Base-by-base conservation (phyloP, 2,329 filamentous ascomycete genomes). In the Didymosphaeria variabile region DNA sequence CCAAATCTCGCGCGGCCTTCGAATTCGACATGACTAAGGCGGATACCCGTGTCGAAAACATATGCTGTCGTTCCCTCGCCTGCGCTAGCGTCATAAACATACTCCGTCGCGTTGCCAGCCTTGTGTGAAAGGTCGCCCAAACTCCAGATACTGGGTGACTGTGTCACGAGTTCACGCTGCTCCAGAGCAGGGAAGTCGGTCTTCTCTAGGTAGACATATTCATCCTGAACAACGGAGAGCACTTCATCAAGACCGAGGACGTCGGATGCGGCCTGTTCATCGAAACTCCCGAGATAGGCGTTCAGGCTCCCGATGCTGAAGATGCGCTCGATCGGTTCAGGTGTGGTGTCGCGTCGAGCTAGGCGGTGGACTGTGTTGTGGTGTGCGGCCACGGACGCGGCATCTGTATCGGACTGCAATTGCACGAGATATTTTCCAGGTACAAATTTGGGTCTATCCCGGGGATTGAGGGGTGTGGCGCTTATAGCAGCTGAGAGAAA, bases 21-120 rank as follows among this genome's bases (percentile, higher is more conserved):
- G 34, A 69, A 69, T 34, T 69, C 65, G n/a, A n/a, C 32, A 74
- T 90, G 87, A 5, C 79, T 82, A 38, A 76, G 72, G 55, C 77
- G 75, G 72, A 89, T 84, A 62, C 87, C 87, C 4, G 86, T 88
- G 74, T 90, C 87, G 29, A 90, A 82, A 17, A 90, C 79, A 71
- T 85, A 90, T 15, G 82, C 85, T 4, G 83, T 87, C 67, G 62
- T 68, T 4, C 62, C 60, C 10, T 36, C 29, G 10, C 60, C 63
- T 5, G 63, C 60, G 13, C 26, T 53, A 12, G 50, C 4, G 32
- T 65, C 55, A 51, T 65, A 65, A 38, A 63, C 46, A 49, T 65
- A 65, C 17, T 60, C 50, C 6, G 12, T 62, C 8, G 62, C 12
- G 29, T 44, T 52, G 7, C 44, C 23, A 1, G 49, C 10, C 19